phyloP scores from a whole-genome alignment of 352 stramenopile species.

The Phytophthora hibernalis region DNA sequence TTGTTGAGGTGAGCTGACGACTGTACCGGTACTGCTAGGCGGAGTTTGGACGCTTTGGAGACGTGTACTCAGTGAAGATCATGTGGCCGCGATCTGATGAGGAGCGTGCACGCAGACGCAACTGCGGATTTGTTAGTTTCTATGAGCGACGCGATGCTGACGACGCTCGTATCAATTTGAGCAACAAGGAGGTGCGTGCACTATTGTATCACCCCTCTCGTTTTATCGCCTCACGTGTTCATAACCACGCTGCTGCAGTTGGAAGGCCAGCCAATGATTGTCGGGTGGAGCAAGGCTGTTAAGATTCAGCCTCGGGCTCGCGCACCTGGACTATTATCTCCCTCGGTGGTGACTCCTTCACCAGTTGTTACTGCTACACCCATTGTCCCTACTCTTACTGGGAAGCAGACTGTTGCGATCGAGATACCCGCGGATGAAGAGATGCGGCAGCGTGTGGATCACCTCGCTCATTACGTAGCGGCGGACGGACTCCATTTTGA shows the following conservation, averaged over 20 bases:
- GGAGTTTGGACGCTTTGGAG: constrained; percentile 91
- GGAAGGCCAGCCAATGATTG: constrained; percentile 76
- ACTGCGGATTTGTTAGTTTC: constrained; percentile 97
- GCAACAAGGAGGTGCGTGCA: constrained; percentile 73
- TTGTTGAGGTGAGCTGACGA: constrained; percentile 5
- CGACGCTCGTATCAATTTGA: constrained; percentile 68
- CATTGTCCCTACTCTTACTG: constrained; percentile 3
- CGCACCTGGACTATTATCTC: constrained; percentile 14
- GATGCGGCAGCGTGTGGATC: constrained; percentile 49
- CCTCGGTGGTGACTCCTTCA: constrained; percentile 13
- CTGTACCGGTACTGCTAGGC: constrained; percentile 34
- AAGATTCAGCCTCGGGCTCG: constrained; percentile 60
- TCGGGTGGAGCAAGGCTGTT: constrained; percentile 85
- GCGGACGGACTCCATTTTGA: constrained; percentile 75
- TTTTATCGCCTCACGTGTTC: neutral
- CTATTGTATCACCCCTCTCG: neutral
- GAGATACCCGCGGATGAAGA: constrained; percentile 44
- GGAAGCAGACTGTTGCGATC: constrained; percentile 43
- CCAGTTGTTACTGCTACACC: constrained; percentile 12
- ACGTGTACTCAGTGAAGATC: constrained; percentile 97
- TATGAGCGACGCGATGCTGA: constrained; percentile 84
- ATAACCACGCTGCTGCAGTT: constrained; percentile 43
- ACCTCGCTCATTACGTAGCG: constrained; percentile 66
- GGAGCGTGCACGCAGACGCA: constrained; percentile 89
- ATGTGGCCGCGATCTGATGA: constrained; percentile 98